Base-by-base conservation (phyloP, 495 filamentous ascomycete species). In the Penicillium soppii region DNA sequence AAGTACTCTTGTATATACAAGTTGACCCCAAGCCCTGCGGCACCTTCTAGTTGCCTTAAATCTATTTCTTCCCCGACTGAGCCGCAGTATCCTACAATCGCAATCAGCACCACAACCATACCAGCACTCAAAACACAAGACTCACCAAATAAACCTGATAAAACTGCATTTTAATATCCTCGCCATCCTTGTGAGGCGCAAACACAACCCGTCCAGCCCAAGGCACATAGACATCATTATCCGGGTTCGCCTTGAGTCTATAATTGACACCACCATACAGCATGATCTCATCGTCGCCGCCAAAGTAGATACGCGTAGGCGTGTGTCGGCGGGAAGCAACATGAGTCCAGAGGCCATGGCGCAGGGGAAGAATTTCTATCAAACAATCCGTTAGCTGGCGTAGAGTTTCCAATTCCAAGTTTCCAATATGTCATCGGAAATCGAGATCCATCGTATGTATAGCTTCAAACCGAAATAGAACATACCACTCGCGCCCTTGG, bases 141-240 rank as follows among this genome's bases (percentile, higher is more conserved):
- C 77, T 56, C 44, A 83, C 82, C 67, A 87, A 63, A 67, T 84
- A 87, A 50, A 87, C 83, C 66, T 85, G 82, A 73, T 87, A 87
- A 57, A 81, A 82, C 50, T 63, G 69, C 80, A 85, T 80, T 68
- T 75, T 81, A 54, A 78, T 67, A 29, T 43, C 67, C 19, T 70
- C 74, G 3, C 63, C 71, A 25, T 67, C 70, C 57, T 76, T 62
- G 8, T 58, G 29, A 27, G 54, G 54, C 37, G 57, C 73, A 66
- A 87, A 72, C 13, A 75, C 70, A 40, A 77, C 81, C 45, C 76
- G 61, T 25, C 75, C 83, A 37, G 79, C 77, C 82, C 82, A 87
- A 3, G 67, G 68, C 25, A 76, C 59, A 54, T 73, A 65, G 5
- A 72, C 61, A 1, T 80, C 75, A 16, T 68, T 70, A 38, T 57